A percentile compares a stretch with the other conserved stretches of the same genome.
Conservation (phyloP, 2,329 filamentous ascomycete genomes). For the Aspergillus quadrilineatus region DNA sequence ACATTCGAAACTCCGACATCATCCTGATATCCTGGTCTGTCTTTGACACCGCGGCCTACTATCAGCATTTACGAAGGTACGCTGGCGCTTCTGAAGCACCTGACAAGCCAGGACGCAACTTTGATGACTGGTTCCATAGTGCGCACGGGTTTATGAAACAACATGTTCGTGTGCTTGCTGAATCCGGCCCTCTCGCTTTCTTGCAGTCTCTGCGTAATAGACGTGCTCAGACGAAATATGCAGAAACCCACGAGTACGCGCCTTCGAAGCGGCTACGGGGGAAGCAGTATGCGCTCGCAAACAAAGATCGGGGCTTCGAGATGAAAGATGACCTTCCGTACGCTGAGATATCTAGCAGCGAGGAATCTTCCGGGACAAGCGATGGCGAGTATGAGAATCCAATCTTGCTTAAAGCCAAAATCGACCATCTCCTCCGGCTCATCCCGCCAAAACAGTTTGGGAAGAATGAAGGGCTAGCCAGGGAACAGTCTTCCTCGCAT, state of each 20-base stretch:
- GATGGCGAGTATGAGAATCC: slow-evolving; percentile 9
- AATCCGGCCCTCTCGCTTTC: slow-evolving; percentile 32
- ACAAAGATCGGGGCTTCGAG: slow-evolving; percentile 5
- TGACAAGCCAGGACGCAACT: slow-evolving; percentile 47
- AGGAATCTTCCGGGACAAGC: slow-evolving; percentile 16
- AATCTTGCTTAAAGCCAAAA: slow-evolving; percentile 18
- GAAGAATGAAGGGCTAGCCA: not conserved
- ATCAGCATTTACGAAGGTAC: slow-evolving; percentile 51
- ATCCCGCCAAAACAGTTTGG: not conserved
- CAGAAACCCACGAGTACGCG: slow-evolving; percentile 40
- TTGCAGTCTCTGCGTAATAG: slow-evolving; percentile 29
- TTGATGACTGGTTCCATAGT: slow-evolving; percentile 55
- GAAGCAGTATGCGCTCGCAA: slow-evolving; percentile 24
- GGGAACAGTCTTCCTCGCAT: not conserved
- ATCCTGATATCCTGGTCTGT: slow-evolving; percentile 56
- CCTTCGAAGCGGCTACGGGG: slow-evolving; percentile 34
- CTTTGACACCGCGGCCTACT: slow-evolving; percentile 50
- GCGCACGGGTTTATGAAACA: slow-evolving; percentile 43
- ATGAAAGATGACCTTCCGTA: slow-evolving; percentile 5
- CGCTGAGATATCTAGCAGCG: slow-evolving; percentile 20
- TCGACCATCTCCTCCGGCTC: slow-evolving; percentile 15
- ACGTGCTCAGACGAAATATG: slow-evolving; percentile 35
- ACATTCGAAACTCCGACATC: slow-evolving; percentile 53
- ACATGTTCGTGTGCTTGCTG: slow-evolving; percentile 41
- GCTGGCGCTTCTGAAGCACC: slow-evolving; percentile 48